Percentiles rank a stretch among this genome's conserved stretches.
These are phyloP conservation scores for Alternaria novae-zelandiae DNA, from an alignment of 2,329 filamentous ascomycete genomes.

Conservation along the genomic window DNA sequence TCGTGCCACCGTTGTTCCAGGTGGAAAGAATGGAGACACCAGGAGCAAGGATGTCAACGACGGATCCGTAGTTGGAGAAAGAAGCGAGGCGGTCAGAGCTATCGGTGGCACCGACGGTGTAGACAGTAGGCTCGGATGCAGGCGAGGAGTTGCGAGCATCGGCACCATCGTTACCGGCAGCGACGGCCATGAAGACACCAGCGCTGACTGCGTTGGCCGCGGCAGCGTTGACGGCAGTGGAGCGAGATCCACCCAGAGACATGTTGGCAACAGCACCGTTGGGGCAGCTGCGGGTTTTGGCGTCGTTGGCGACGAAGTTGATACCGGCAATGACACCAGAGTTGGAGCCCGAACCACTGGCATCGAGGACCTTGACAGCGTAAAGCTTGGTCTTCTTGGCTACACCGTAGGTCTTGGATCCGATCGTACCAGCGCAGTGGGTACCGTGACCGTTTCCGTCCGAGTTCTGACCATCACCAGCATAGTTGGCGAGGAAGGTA, in stretches of 20 bases:
- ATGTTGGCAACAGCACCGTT: constrained; percentile 48
- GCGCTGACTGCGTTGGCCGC: constrained; percentile 43
- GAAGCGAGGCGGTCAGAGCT: constrained; percentile 42
- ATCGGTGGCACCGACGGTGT: constrained; percentile 51
- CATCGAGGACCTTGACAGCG: constrained; percentile 50
- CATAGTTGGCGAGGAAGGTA: constrained; percentile 47
- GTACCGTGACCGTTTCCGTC: constrained; percentile 52
- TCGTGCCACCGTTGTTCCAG: constrained; percentile 52
- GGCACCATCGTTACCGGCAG: constrained; percentile 48
- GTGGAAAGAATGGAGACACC: constrained; percentile 56
- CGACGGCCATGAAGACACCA: constrained; percentile 51
- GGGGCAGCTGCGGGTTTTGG: constrained; percentile 42
- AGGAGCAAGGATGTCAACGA: constrained; percentile 50
- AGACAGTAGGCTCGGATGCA: constrained; percentile 47
- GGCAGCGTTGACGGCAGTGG: constrained; percentile 48
- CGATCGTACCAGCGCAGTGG: constrained; percentile 47
- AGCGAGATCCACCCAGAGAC: constrained; percentile 50
- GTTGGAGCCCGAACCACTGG: constrained; percentile 48
- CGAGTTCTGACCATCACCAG: constrained; percentile 42
- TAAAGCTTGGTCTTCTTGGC: constrained; percentile 49
- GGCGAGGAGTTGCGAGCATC: constrained; percentile 46
- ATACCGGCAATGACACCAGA: constrained; percentile 51
- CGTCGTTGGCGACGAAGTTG: constrained; percentile 45
- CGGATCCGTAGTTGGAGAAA: constrained; percentile 50
- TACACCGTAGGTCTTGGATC: constrained; percentile 47